Evolutionary conservation across 495 filamentous ascomycete species (phyloP).

Genomic region (Friedmanniomyces simplex): DNA sequence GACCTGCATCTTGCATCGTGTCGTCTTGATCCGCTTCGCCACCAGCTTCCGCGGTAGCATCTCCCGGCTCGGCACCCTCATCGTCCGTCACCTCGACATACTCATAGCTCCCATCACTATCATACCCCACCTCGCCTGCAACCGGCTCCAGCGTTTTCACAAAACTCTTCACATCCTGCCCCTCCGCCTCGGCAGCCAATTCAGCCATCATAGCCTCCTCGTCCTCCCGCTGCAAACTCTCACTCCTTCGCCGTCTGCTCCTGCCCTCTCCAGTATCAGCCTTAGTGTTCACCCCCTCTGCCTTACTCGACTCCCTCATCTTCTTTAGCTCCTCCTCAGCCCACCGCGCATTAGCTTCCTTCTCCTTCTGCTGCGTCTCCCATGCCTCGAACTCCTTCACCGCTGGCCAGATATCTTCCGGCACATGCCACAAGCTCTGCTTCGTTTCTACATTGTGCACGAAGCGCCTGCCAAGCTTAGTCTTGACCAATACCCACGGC

Average conservation of each 20-base stretch:
- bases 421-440: conserved; percentile 87
- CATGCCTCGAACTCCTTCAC: conserved; percentile 60
- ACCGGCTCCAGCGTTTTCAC: conserved; percentile 18
- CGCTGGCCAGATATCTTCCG: conserved; percentile 67
- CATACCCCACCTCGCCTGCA: conserved; percentile 32
- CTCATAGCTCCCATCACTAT: conserved; percentile 61
- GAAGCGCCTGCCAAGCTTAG: conserved; percentile 77
- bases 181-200: conserved; percentile 15
- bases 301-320: conserved; percentile 26
- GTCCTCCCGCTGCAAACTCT: conserved; percentile 31
- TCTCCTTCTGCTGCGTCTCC: conserved; percentile 41
- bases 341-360: conserved; percentile 32
- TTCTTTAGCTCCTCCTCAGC: conserved; percentile 33
- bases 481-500: conserved; percentile 90
- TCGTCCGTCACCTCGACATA: conserved; percentile 72
- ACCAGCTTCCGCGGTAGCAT: conserved; percentile 24
- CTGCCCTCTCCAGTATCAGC: conserved; percentile 26
- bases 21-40: conserved; percentile 38
- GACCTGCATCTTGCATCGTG: conserved; percentile 39
- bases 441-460: conserved; percentile 74
- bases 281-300: conserved; percentile 21
- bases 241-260: conserved; percentile 20
- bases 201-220: conserved; percentile 36
- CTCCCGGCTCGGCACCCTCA: conserved; percentile 20
- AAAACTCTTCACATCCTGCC: conserved; percentile 2